phyloP scores from a whole-genome alignment of 306 rosid genomes.

The Cotoneaster glaucophyllus region DNA sequence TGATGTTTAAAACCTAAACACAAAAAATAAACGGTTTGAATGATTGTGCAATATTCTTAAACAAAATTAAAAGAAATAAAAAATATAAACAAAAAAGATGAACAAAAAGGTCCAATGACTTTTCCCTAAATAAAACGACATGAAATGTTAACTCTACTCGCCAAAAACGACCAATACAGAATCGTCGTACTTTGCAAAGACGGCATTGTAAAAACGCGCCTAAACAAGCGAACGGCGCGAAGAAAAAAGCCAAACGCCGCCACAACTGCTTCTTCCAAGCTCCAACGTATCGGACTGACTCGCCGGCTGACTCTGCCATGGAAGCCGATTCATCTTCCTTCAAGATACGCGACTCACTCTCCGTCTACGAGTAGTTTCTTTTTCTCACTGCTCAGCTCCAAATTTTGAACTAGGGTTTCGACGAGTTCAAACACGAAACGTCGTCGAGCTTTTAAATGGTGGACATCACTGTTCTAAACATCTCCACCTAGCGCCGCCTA shows the following conservation, averaged over 20 bases:
- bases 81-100: too few species aligned
- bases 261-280: background rate
- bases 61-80: too few species aligned
- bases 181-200: background rate
- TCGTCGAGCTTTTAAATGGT: background rate
- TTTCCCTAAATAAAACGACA: too few species aligned
- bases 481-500: too few species aligned
- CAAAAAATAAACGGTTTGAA: too few species aligned
- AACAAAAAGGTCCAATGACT: too few species aligned
- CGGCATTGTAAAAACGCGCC: background rate
- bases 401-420: slow-evolving; percentile 15
- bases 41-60: too few species aligned
- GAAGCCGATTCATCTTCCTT: slow-evolving; percentile 7
- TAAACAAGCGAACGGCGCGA: background rate
- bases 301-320: background rate
- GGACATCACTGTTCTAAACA: too few species aligned
- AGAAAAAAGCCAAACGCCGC: background rate
- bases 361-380: background rate
- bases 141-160: background rate
- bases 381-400: background rate
- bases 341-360: slow-evolving; percentile 3
- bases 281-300: background rate
- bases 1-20: too few species aligned
- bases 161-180: background rate
- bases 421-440: background rate